These are phyloP conservation scores for Lecanoromycetidae sp. DNA, from an alignment of 2,329 filamentous ascomycete species.

Conservation along the genomic window DNA sequence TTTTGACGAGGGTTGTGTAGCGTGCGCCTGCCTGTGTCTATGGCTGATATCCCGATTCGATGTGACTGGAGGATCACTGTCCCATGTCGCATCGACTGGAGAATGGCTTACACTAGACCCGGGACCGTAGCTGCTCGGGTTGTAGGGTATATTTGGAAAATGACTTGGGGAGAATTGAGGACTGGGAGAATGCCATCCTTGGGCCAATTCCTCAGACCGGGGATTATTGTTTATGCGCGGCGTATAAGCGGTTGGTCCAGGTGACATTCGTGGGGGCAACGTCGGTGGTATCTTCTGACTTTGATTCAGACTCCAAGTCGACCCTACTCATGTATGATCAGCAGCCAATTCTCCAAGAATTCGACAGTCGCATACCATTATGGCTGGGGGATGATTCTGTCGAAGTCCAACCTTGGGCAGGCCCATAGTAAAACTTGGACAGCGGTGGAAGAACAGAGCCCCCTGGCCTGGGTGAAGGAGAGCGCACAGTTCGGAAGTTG, in stretches of 20 bases:
- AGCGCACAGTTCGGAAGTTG: slow-evolving; percentile 4
- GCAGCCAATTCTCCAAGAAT: not conserved
- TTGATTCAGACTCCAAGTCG: slow-evolving; percentile 10
- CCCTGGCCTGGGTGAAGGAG: slow-evolving; percentile 9
- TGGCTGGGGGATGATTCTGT: slow-evolving; percentile 13
- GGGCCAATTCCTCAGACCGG: slow-evolving; percentile 1
- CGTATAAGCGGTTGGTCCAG: slow-evolving; percentile 5
- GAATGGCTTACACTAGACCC: slow-evolving; percentile 11
- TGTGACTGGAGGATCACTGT: slow-evolving; percentile 9
- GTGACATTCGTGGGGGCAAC: slow-evolving; percentile 7
- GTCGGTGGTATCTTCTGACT: not conserved
- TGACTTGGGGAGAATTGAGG: slow-evolving; percentile 12
- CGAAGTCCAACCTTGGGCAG: slow-evolving; percentile 14
- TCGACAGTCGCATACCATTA: slow-evolving; percentile 5
- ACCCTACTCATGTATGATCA: slow-evolving; percentile 9
- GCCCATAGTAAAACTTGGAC: slow-evolving; percentile 18
- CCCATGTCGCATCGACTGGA: slow-evolving; percentile 14
- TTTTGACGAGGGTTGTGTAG: slow-evolving; percentile 9
- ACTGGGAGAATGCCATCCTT: slow-evolving; percentile 14
- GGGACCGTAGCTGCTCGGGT: slow-evolving; percentile 11
- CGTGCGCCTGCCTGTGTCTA: slow-evolving; percentile 4
- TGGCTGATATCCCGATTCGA: slow-evolving; percentile 14
- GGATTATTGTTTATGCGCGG: slow-evolving; percentile 9
- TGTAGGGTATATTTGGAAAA: slow-evolving; percentile 10
- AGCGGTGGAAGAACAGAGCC: slow-evolving; percentile 15